Evolutionary conservation across 2,329 filamentous ascomycete genomes (phyloP), one percentile per base, ranked within the genome.

Genomic region (Claviceps humidiphila): DNA sequence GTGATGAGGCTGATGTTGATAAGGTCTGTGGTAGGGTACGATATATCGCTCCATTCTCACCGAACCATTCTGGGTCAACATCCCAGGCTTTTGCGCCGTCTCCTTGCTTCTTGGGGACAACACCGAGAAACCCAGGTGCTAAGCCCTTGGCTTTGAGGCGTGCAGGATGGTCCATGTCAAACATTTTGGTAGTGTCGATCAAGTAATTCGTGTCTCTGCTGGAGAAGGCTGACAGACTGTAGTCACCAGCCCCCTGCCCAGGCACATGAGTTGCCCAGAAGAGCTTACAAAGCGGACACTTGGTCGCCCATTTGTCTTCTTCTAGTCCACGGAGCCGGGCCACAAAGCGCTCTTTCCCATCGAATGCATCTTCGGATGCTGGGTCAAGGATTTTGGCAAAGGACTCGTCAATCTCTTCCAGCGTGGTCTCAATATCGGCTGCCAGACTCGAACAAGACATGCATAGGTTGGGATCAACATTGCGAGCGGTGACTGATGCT

Each of bases 261-360:
- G 63, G 58, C 8, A 67, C 61, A 43, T 65, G 65, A 0, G 67
- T 61, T 4, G 63, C 60, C 54, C 62, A 60, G 3, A 68, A 66
- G 7, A 68, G 58, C 55, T 61, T 65, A 58, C 65, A 68, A 4
- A 68, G 59, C 4, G 65, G 65, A 38, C 65, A 68, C 49, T 64
- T 64, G 43, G 64, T 60, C 0, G 59, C 57, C 63, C 63, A 64
- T 39, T 63, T 61, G 50, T 65, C 61, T 51, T 66, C 63, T 26
- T 64, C 62, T 4, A 67, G 58, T 17, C 61, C 60, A 38, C 57
- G 58, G 39, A 67, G 57, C 0, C 57, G 58, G 0, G 59, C 57
- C 16, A 68, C 48, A 0, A 64, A 59, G 48, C 64, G 58, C 54
- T 66, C 65, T 45, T 61, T 61, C 26, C 60, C 61, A 46, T 64